These are phyloP conservation scores for Oldenlandia corymbosa DNA, from an alignment of 257 asterid species.

Conservation along the genomic window DNA sequence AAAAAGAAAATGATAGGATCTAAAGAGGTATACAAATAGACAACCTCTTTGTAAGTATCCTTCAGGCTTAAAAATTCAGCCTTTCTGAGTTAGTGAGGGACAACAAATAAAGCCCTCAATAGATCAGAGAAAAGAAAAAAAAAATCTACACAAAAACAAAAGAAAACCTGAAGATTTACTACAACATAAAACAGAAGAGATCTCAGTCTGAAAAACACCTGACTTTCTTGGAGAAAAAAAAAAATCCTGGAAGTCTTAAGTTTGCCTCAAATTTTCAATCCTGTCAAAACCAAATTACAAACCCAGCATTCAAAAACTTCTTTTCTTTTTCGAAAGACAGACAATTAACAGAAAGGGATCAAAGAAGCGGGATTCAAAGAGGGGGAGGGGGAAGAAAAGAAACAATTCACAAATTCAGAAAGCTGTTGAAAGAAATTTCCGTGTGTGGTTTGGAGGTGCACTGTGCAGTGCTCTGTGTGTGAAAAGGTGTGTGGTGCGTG, in stretches of 20 bases:
- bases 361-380: constrained; percentile 62
- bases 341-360: constrained; percentile 81
- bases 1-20: constrained; percentile 7
- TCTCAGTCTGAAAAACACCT: constrained; percentile 84
- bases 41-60: constrained; percentile 42
- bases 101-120: constrained; percentile 64
- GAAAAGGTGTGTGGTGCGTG: constrained; percentile 25
- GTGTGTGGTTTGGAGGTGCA: too few relatives aligned
- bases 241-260: too few relatives aligned
- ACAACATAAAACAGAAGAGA: constrained; percentile 21
- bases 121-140: too few relatives aligned
- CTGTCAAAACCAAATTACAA: constrained; percentile 27
- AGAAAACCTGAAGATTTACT: background rate
- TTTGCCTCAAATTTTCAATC: too few relatives aligned
- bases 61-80: constrained; percentile 17
- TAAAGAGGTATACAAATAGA: constrained; percentile 56
- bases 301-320: constrained; percentile 15
- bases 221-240: constrained; percentile 38
- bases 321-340: constrained; percentile 35
- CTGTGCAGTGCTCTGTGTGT: constrained; percentile 9
- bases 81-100: constrained; percentile 29
- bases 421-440: background rate
- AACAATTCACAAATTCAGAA: background rate
- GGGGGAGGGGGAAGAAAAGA: constrained; percentile 26
- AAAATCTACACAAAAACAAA: background rate